phyloP scores from a whole-genome alignment of 2,329 filamentous ascomycete species.

The Trichoderma polysporum region DNA sequence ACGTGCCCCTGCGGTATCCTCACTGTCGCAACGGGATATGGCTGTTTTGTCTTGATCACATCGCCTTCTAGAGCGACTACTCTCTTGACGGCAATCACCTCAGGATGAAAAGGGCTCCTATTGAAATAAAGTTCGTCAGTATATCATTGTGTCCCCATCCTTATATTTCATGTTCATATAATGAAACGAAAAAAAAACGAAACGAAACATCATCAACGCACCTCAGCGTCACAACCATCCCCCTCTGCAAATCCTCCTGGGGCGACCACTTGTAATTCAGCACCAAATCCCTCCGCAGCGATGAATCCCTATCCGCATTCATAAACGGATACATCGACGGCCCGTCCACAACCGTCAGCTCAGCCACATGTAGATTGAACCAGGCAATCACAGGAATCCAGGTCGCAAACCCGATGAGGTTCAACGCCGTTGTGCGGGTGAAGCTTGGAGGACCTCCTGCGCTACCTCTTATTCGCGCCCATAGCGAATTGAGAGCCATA shows the following conservation, averaged over 20 bases:
- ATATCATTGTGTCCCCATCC: not conserved
- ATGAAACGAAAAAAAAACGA: not conserved
- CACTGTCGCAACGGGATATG: constrained; percentile 56
- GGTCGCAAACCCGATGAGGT: constrained; percentile 53
- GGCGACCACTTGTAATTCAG: constrained; percentile 60
- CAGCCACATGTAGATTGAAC: constrained; percentile 61
- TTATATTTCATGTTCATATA: not conserved
- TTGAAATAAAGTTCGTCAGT: not conserved
- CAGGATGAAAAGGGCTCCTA: constrained; percentile 70
- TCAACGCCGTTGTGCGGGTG: constrained; percentile 41
- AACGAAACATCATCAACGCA: constrained; percentile 36
- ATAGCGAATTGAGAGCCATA: constrained; percentile 40
- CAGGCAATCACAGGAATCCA: constrained; percentile 63
- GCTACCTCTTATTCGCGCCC: constrained; percentile 33
- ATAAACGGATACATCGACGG: constrained; percentile 76
- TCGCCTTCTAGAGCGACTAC: constrained; percentile 82
- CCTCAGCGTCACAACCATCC: constrained; percentile 74
- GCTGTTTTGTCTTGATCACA: constrained; percentile 63
- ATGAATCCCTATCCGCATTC: constrained; percentile 64
- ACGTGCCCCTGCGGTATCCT: constrained; percentile 80
- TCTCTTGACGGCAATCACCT: constrained; percentile 73
- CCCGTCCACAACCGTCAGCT: constrained; percentile 58
- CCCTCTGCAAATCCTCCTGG: constrained; percentile 59
- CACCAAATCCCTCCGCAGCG: constrained; percentile 53
- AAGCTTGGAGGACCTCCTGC: constrained; percentile 27